Evolutionary conservation across 1,139 yeast genomes (phyloP).

Genomic region (Pichia sp.): DNA sequence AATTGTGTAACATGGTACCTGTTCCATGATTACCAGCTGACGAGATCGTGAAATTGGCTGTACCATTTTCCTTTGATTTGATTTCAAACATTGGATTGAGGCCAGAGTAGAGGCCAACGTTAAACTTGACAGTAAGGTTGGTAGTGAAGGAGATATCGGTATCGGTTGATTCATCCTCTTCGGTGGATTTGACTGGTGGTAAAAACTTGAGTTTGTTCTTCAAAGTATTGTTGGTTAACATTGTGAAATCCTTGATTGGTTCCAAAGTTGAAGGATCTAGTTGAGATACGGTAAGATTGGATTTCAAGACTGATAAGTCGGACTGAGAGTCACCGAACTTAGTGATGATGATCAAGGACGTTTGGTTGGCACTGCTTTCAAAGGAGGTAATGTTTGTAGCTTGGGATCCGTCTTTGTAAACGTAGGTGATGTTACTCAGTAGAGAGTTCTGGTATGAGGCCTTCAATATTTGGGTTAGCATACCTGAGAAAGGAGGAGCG

Average conservation of each 20-base stretch:
- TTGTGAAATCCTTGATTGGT: conserved; percentile 16
- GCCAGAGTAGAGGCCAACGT: conserved; percentile 10
- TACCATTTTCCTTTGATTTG: conserved; percentile 40
- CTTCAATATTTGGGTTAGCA: conserved; percentile 37
- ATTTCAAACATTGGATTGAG: conserved; percentile 25
- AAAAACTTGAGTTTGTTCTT: conserved; percentile 18
- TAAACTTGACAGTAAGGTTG: conserved; percentile 19
- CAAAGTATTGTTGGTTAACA: conserved; percentile 24
- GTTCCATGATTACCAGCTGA: conserved; percentile 50
- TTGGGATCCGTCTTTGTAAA: conserved; percentile 36
- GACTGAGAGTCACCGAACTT: conserved; percentile 35
- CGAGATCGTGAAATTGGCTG: conserved; percentile 43
- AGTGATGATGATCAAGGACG: conserved; percentile 34
- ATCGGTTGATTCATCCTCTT: conserved; percentile 14
- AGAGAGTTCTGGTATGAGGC: conserved; percentile 35
- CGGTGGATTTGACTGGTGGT: not conserved
- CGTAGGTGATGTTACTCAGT: conserved; percentile 34
- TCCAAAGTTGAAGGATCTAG: conserved; percentile 20
- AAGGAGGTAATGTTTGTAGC: conserved; percentile 18
- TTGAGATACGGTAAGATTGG: conserved; percentile 23
- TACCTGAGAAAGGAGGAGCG: conserved; percentile 36
- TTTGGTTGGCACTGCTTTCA: conserved; percentile 32
- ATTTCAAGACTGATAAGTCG: conserved; percentile 25
- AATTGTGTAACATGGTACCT: conserved; percentile 43
- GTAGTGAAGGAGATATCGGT: conserved; percentile 26